phyloP scores from a whole-genome alignment of 768 basidiomycete species.

The Collybia nuda region DNA sequence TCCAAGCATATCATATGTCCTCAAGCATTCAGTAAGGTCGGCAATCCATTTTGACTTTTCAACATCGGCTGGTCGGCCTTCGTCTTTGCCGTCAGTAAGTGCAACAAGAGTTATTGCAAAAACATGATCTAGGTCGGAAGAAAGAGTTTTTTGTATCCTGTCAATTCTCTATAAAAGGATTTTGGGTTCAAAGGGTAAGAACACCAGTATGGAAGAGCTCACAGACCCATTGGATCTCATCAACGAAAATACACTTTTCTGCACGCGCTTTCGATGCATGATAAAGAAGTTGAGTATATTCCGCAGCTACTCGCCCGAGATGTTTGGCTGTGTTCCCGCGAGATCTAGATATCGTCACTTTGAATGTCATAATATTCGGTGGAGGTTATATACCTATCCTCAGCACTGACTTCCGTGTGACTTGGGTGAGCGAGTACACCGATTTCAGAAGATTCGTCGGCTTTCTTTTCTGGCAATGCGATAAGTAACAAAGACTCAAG shows the following conservation, averaged over 20 bases:
- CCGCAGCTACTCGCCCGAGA: constrained; percentile 79
- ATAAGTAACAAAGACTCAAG: constrained; percentile 86
- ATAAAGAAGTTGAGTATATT: constrained; percentile 92
- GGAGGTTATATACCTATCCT: constrained; percentile 30
- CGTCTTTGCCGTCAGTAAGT: constrained; percentile 47
- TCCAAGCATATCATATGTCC: constrained; percentile 76
- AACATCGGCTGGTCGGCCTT: constrained; percentile 53
- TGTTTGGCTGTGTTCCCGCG: constrained; percentile 75
- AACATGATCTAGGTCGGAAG: constrained; percentile 82
- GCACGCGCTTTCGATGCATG: constrained; percentile 78
- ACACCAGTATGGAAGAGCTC: constrained; percentile 14
- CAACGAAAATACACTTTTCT: constrained; percentile 78
- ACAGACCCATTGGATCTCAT: constrained; percentile 84
- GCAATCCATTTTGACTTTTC: constrained; percentile 62
- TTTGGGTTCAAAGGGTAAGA: constrained; percentile 2
- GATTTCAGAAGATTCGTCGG: constrained; percentile 30
- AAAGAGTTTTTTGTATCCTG: constrained; percentile 80
- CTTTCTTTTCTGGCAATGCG: constrained; percentile 47
- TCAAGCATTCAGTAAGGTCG: constrained; percentile 77
- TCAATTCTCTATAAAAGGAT: constrained; percentile 60
- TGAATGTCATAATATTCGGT: background rate
- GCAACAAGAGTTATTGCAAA: constrained; percentile 63
- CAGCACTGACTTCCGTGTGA: constrained; percentile 41
- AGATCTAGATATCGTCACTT: constrained; percentile 34
- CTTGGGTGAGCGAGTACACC: constrained; percentile 31